Evolutionary conservation across 2,329 filamentous ascomycete species (phyloP), one percentile per base, ranked within the genome.

Genomic region (Aspergillus spinulosporus): DNA sequence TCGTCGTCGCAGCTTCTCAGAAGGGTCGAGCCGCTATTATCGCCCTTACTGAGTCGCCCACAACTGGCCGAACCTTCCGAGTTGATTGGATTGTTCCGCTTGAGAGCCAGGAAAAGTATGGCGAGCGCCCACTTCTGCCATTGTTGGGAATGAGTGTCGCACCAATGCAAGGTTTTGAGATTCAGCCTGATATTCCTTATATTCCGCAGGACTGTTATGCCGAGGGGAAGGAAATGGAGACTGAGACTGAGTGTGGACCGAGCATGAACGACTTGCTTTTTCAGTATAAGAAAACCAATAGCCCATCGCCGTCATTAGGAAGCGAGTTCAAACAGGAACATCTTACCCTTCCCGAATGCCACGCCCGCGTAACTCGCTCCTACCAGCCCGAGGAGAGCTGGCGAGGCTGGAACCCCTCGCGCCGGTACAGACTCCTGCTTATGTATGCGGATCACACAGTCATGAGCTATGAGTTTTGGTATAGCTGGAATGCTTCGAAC

Each of bases 381-480:
- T 68, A 73, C 32, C 64, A 67, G n/a, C 71, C 72, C 5, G 61
- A 67, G 9, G 72, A 75, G 56, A 46, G 47, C 42, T 78, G 76
- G 73, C 72, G 73, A 40, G 71, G 74, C 11, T 68, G 66, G 49
- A 72, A 75, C 43, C 68, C 70, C 15, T 77, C 73, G 12, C 75
- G 78, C 15, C 72, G 73, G 45, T 80, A 80, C 59, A 68, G 85
- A 29, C 60, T 88, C 15, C 67, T 88, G 59, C 69, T 88, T 64
- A 78, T 79, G 57, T 87, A 81, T 66, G 70, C 68, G 12, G 81
- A 87, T 66, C 78, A 84, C 59, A 80, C 79, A 0, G 72, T 86
- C 5, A 67, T 86, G 71, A 82, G 78, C 57, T 88, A 86, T 70
- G 84, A 87, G 72, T 74, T 87, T 37, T 78, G 72, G 70, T 75